Evolutionary conservation across 768 basidiomycete genomes (phyloP).

Genomic region (Leccinum sublutescens): DNA sequence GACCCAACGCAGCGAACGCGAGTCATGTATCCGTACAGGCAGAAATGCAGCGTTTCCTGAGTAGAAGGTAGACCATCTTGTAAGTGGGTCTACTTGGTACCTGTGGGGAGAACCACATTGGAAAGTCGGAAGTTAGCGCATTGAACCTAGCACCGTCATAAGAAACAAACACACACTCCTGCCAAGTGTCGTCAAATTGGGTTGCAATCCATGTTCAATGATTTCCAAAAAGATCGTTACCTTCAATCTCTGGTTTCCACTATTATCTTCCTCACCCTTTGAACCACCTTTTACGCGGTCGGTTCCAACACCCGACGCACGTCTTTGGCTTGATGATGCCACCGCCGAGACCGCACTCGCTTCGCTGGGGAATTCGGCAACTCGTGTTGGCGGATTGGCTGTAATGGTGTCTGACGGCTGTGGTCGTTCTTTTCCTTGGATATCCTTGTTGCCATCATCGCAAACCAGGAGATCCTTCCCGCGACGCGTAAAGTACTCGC

Average conservation of each 20-base stretch:
- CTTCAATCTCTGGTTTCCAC: slow-evolving; percentile 10
- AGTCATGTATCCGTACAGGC: too few species aligned
- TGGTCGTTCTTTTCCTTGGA: not conserved
- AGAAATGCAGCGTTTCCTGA: slow-evolving; percentile 21
- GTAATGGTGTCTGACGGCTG: slow-evolving; percentile 17
- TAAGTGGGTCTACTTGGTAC: not conserved
- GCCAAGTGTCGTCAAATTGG: not conserved
- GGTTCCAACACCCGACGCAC: not conserved
- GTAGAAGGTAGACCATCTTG: slow-evolving; percentile 18
- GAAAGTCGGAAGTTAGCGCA: not conserved
- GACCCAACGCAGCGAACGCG: too few species aligned
- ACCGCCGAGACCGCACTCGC: slow-evolving; percentile 9
- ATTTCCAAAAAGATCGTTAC: slow-evolving; percentile 24
- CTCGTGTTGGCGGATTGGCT: not conserved
- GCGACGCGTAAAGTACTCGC: too few species aligned
- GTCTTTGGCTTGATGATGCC: not conserved
- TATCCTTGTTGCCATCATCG: slow-evolving; percentile 5
- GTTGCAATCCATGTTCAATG: not conserved
- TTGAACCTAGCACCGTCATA: not conserved
- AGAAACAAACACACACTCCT: slow-evolving; percentile 9
- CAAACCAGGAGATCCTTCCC: too few species aligned
- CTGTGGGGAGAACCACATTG: not conserved
- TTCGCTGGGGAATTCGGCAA: slow-evolving; percentile 1
- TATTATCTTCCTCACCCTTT: not conserved
- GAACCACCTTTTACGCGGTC: not conserved